Evolutionary conservation across 2,329 filamentous ascomycete genomes (phyloP), one percentile per base, ranked within the genome.

Genomic region (Pseudocercospora eumusae): DNA sequence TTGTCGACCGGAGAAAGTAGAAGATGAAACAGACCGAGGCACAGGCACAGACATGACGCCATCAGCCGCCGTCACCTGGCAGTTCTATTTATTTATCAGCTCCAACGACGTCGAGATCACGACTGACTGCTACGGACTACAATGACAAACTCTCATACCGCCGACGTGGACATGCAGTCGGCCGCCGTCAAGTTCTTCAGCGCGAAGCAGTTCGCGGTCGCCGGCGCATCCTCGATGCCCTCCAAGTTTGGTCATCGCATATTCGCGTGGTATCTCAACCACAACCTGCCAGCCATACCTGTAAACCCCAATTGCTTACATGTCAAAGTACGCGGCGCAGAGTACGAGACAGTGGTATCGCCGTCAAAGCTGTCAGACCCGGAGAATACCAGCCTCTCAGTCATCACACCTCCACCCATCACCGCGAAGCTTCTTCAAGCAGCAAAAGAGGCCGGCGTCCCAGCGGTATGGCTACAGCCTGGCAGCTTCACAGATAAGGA

Each of bases 171-270:
- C 62, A 90, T 90, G 80, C 88, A 92, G 73, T 82, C 86, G 55
- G 85, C 89, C 50, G 88, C 92, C 44, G 87, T 86, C 64, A 83
- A 83, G 9, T 97, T 97, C 83, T 96, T 97, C 80, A 83, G 86
- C 1, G 89, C 89, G 8, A 86, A 88, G 28, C 82, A 85, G 66
- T 96, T 95, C 75, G 93, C 93, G 60, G 93, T 98, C 27, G 92
- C 93, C 18, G 93, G 93, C 70, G 93, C 93, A 40, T 95, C 90
- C 74, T 90, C 90, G 56, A 92, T 96, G 77, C 82, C 89, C 44
- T 81, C 83, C 74, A 97, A 96, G 76, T 97, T 90, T 73, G 93
- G 95, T 23, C 89, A 96, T 77, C 93, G 92, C 81, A 87, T 98
- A 68, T 91, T 97, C 74, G 85, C 85, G 13, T 98, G 93, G 93